phyloP scores from a whole-genome alignment of 1,284 basidiomycete species.

The Cutaneotrichosporon arboriforme region DNA sequence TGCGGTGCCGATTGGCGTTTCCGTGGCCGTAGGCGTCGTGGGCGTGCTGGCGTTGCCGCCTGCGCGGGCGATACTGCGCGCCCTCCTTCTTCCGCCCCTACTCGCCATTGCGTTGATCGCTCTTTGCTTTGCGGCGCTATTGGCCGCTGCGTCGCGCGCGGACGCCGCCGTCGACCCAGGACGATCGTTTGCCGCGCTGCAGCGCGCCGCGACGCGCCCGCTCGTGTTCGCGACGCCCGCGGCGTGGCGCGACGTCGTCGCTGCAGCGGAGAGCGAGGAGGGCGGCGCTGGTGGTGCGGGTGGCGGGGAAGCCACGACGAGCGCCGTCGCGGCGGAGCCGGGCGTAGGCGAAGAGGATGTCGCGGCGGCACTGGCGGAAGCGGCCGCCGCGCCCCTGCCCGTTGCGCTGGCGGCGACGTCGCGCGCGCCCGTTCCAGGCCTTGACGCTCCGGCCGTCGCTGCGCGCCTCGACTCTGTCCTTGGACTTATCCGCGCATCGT shows the following conservation, averaged over 20 bases:
- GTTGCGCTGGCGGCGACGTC: not conserved
- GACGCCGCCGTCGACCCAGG: not conserved
- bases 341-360: not conserved
- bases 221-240: conserved; percentile 3
- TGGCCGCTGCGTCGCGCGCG: not conserved
- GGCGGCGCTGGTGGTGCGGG: not conserved
- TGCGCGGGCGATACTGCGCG: not conserved
- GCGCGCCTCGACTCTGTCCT: conserved; percentile 68
- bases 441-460: conserved; percentile 48
- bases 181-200: conserved; percentile 3
- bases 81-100: not conserved
- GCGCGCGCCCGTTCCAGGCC: conserved; percentile 5
- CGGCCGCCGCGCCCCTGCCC: not conserved
- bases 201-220: conserved; percentile 5
- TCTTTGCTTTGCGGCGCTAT: not conserved
- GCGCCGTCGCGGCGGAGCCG: no score
- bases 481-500: conserved; percentile 71
- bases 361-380: not conserved
- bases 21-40: no score
- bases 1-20: no score
- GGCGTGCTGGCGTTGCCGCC: not conserved
- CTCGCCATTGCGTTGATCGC: not conserved
- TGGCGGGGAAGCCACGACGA: no score
- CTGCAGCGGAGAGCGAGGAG: not conserved
- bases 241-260: not conserved